phyloP scores from a whole-genome alignment of 2,329 filamentous ascomycete species.

The Fusarium sp. region DNA sequence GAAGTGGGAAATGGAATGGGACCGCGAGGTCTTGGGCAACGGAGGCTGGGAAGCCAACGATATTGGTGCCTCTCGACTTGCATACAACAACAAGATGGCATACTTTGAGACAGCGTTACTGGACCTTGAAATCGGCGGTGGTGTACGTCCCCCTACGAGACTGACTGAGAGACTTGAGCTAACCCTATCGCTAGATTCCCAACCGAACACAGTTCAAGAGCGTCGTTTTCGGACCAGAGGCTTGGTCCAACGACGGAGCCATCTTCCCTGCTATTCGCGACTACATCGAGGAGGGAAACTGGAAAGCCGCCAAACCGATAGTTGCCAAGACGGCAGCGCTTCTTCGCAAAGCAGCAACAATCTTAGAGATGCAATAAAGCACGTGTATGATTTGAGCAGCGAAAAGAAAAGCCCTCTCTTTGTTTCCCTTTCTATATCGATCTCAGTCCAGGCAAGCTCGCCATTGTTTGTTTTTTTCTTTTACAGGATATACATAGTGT shows the following conservation, averaged over 20 bases:
- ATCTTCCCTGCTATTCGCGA: slow-evolving; percentile 80
- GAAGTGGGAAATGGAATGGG: slow-evolving; percentile 81
- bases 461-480: slow-evolving; percentile 32
- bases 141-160: slow-evolving; percentile 65
- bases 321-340: slow-evolving; percentile 76
- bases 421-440: slow-evolving; percentile 12
- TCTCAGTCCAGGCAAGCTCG: slow-evolving; percentile 19
- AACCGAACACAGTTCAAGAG: slow-evolving; percentile 95
- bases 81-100: slow-evolving; percentile 81
- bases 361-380: slow-evolving; percentile 41
- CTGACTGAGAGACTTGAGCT: neutral
- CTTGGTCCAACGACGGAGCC: slow-evolving; percentile 65
- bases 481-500: slow-evolving; percentile 29
- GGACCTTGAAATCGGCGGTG: slow-evolving; percentile 75
- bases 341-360: slow-evolving; percentile 65
- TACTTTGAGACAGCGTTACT: slow-evolving; percentile 84
- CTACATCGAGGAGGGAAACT: slow-evolving; percentile 75
- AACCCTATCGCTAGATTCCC: slow-evolving; percentile 66
- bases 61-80: slow-evolving; percentile 71
- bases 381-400: slow-evolving; percentile 31
- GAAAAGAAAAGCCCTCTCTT: slow-evolving; percentile 1
- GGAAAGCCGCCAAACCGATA: slow-evolving; percentile 71
- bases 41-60: slow-evolving; percentile 79
- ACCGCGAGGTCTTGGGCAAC: slow-evolving; percentile 71
- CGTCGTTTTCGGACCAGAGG: slow-evolving; percentile 83